Evolutionary conservation across 2,329 filamentous ascomycete genomes (phyloP).

Genomic region (Bisporella sp.): DNA sequence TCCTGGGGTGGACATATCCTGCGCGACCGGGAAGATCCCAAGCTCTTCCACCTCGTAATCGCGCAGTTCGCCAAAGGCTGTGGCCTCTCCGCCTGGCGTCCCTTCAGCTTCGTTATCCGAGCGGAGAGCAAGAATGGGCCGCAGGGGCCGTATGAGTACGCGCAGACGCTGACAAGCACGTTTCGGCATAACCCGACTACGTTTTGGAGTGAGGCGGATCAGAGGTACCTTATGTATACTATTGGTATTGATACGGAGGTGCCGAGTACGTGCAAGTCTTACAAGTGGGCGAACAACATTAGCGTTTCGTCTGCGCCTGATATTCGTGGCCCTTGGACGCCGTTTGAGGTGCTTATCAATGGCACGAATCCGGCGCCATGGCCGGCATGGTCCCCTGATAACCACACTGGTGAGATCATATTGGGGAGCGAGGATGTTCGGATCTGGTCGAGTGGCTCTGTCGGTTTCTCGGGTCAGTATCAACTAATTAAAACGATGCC

Average conservation of each 20-base stretch:
- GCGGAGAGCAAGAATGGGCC: conserved; percentile 38
- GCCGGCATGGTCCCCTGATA: conserved; percentile 18
- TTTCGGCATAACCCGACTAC: conserved; percentile 41
- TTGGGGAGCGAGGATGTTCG: conserved; percentile 13
- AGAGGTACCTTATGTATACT: conserved; percentile 35
- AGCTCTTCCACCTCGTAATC: conserved; percentile 38
- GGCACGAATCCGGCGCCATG: conserved; percentile 36
- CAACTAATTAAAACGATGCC: not conserved
- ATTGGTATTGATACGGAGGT: conserved; percentile 30
- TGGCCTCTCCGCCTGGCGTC: conserved; percentile 40
- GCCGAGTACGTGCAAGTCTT: conserved; percentile 1
- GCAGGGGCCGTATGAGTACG: conserved; percentile 36
- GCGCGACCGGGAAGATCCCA: conserved; percentile 31
- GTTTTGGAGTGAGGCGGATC: conserved; percentile 37
- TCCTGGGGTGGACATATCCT: conserved; percentile 42
- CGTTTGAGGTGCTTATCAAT: conserved; percentile 5
- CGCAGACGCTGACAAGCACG: conserved; percentile 31
- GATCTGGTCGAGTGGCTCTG: conserved; percentile 1
- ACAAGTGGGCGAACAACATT: conserved; percentile 7
- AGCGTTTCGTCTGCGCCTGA: conserved; percentile 4
- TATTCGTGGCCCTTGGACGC: conserved; percentile 3
- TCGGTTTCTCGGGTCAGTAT: conserved; percentile 1
- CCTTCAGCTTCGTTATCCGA: conserved; percentile 37
- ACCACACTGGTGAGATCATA: conserved; percentile 22
- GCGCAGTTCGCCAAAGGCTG: conserved; percentile 40